Conservation (phyloP, 768 basidiomycete genomes). For the Tylopilus subfusipes region DNA sequence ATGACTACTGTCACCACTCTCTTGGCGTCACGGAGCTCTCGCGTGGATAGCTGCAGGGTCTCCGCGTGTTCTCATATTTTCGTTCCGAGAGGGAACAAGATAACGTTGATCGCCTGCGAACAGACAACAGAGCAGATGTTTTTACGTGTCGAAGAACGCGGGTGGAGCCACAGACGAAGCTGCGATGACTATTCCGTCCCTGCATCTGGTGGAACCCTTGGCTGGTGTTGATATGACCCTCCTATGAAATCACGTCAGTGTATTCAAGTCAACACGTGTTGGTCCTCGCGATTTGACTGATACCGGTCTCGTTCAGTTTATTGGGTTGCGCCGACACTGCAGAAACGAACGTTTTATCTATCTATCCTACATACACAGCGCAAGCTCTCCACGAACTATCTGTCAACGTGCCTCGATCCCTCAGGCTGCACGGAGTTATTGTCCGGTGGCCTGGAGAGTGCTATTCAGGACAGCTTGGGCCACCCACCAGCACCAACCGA, state of each 20-base stretch:
- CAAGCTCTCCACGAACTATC: constrained; percentile 4
- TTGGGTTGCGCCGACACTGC: constrained; percentile 7
- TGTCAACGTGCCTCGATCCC: not conserved
- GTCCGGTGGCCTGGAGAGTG: not conserved
- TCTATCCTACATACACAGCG: constrained; percentile 13
- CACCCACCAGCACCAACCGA: constrained; percentile 10
- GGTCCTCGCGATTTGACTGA: constrained; percentile 3
- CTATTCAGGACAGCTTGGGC: not conserved
- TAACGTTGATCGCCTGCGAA: constrained; percentile 6
- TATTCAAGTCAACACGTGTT: constrained; percentile 20
- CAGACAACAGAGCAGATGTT: not conserved
- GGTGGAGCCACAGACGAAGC: not conserved
- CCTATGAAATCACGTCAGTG: constrained; percentile 14
- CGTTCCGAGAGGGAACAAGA: constrained; percentile 2
- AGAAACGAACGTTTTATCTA: constrained; percentile 14
- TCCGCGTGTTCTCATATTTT: constrained; percentile 21
- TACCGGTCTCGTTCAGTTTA: not conserved
- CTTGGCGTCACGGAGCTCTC: constrained; percentile 22
- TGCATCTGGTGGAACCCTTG: not conserved
- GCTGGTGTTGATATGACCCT: not conserved
- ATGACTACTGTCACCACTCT: constrained; percentile 13
- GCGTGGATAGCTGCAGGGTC: constrained; percentile 24
- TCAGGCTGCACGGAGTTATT: not conserved
- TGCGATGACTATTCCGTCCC: not conserved
- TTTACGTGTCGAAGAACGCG: constrained; percentile 21